phyloP scores from a whole-genome alignment of 768 basidiomycete genomes.

The Agrocybe chaxingu region DNA sequence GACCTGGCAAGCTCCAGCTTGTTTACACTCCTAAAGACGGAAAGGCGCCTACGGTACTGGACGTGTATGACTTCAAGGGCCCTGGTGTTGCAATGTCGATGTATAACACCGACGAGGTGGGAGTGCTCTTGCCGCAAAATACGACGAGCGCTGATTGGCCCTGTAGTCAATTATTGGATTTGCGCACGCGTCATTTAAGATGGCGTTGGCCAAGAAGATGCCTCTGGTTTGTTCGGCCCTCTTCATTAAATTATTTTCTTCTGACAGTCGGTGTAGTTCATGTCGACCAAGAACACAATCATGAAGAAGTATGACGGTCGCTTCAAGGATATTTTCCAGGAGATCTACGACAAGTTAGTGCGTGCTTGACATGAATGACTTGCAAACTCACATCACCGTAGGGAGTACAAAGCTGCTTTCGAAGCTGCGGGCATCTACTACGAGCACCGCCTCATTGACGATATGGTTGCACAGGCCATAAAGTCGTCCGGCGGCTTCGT shows the following conservation, averaged over 20 bases:
- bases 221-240: slow-evolving; percentile 43
- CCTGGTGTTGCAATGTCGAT: slow-evolving; percentile 93
- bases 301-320: slow-evolving; percentile 97
- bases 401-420: slow-evolving; percentile 69
- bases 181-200: slow-evolving; percentile 97
- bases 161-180: slow-evolving; percentile 86
- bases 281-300: slow-evolving; percentile 99
- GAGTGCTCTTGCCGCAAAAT: neutral
- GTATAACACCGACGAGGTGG: slow-evolving; percentile 96
- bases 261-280: slow-evolving; percentile 49
- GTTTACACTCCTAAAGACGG: slow-evolving; percentile 85
- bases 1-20: slow-evolving; percentile 90
- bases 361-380: neutral
- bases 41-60: slow-evolving; percentile 56
- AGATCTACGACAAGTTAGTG: slow-evolving; percentile 77
- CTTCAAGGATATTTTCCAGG: slow-evolving; percentile 99
- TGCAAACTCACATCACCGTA: slow-evolving; percentile 15
- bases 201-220: slow-evolving; percentile 81
- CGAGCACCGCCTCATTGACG: slow-evolving; percentile 96
- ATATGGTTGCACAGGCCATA: slow-evolving; percentile 98
- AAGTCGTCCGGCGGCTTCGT: slow-evolving; percentile 94
- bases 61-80: slow-evolving; percentile 94
- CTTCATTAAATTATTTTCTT: neutral
- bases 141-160: neutral
- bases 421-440: slow-evolving; percentile 77